Conservation (phyloP, 192 early-diverging fungal genomes). For the Diversispora eburnea region DNA sequence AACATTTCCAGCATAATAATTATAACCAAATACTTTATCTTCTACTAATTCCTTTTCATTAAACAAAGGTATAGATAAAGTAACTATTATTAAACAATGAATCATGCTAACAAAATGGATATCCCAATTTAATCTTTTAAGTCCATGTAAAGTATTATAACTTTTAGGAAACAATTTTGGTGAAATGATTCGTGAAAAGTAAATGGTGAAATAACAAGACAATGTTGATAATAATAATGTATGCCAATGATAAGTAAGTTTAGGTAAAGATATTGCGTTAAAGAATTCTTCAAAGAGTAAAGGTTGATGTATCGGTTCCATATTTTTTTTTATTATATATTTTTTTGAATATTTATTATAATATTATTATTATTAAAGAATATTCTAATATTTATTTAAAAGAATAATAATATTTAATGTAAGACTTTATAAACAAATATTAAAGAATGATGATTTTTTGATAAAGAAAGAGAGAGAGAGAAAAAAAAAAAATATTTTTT, state of each 20-base stretch:
- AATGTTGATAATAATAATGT: slow-evolving; percentile 47
- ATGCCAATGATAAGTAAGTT: slow-evolving; percentile 64
- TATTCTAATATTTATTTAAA: too few relatives aligned
- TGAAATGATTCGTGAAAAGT: slow-evolving; percentile 58
- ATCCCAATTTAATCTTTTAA: slow-evolving; percentile 51
- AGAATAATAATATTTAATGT: too few relatives aligned
- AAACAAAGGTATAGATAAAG: slow-evolving; percentile 64
- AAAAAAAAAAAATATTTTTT: too few relatives aligned
- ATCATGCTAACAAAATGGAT: slow-evolving; percentile 80
- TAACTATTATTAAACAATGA: slow-evolving; percentile 66
- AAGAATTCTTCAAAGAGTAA: slow-evolving; percentile 34
- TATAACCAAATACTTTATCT: slow-evolving; percentile 74
- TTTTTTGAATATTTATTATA: too few relatives aligned
- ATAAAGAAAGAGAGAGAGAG: too few relatives aligned
- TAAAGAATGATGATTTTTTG: too few relatives aligned
- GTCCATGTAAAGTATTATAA: slow-evolving; percentile 55
- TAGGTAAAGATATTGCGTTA: slow-evolving; percentile 51
- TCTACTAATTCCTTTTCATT: slow-evolving; percentile 56
- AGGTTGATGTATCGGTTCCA: background rate
- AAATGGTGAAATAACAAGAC: slow-evolving; percentile 53
- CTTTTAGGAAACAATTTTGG: slow-evolving; percentile 64
- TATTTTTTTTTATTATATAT: too few relatives aligned
- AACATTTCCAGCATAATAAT: slow-evolving; percentile 62
- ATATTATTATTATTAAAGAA: too few relatives aligned
- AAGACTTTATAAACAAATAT: too few relatives aligned